Evolutionary conservation across 2,329 filamentous ascomycete species (phyloP).

Genomic region (Botrytis paeoniae): DNA sequence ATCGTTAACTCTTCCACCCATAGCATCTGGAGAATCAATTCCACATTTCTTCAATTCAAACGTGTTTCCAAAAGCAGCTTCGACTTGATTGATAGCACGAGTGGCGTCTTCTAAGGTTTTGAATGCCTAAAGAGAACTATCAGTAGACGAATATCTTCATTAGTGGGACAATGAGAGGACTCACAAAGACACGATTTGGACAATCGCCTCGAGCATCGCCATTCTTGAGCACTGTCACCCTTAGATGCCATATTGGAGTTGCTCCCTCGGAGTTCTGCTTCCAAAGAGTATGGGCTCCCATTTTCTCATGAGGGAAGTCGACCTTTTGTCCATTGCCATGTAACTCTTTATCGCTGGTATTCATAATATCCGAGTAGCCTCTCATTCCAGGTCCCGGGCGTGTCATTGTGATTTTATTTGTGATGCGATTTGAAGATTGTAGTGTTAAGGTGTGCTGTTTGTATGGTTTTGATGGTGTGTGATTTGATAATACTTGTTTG

Average conservation of each 20-base stretch:
- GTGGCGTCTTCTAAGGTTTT: conserved; percentile 29
- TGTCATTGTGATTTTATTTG: neutral
- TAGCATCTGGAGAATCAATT: conserved; percentile 28
- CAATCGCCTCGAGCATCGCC: conserved; percentile 29
- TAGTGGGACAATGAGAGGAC: conserved; percentile 6
- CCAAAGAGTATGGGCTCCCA: conserved; percentile 28
- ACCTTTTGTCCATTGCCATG: conserved; percentile 29
- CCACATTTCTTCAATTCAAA: conserved; percentile 31
- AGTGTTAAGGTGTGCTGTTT: neutral
- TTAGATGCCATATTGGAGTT: conserved; percentile 30
- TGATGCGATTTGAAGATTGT: neutral
- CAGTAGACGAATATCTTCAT: neutral
- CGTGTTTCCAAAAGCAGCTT: conserved; percentile 27
- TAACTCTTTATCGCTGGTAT: neutral
- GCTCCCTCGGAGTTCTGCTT: conserved; percentile 19
- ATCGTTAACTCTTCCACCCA: conserved; percentile 32
- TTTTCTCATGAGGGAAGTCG: conserved; percentile 18
- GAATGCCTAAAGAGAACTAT: conserved; percentile 26
- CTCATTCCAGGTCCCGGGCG: conserved; percentile 4
- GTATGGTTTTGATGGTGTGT: neutral
- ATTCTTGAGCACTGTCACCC: conserved; percentile 30
- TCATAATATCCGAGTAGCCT: conserved; percentile 19
- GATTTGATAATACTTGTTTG: neutral
- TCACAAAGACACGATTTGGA: conserved; percentile 29
- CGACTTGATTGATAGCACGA: conserved; percentile 30